Percentiles rank a stretch among this genome's conserved stretches.
These are phyloP conservation scores for Trametopsis cervina DNA, from an alignment of 768 basidiomycete genomes.

Conservation along the genomic window DNA sequence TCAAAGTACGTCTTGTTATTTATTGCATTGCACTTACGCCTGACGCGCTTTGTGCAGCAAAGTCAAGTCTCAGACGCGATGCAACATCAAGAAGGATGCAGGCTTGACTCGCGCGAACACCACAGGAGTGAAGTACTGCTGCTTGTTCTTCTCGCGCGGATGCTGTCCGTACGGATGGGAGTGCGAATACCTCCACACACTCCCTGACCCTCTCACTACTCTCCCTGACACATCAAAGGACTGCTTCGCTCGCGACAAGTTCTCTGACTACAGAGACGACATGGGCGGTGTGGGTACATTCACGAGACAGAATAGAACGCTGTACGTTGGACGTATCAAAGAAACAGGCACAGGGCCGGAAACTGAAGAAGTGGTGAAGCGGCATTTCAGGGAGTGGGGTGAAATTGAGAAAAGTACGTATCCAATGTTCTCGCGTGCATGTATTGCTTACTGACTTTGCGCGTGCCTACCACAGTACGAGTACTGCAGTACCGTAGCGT, in stretches of 20 bases:
- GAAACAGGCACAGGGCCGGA: constrained; percentile 85
- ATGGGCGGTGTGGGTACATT: constrained; percentile 99
- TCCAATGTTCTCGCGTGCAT: constrained; percentile 5
- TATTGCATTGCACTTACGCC: not conserved
- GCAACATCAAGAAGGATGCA: constrained; percentile 79
- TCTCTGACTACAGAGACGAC: constrained; percentile 95
- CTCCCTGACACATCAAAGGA: constrained; percentile 92
- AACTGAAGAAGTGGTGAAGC: constrained; percentile 82
- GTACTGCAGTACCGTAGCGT: constrained; percentile 92
- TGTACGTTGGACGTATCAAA: constrained; percentile 92
- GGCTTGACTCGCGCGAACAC: constrained; percentile 95
- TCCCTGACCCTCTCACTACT: constrained; percentile 63
- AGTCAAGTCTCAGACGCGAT: constrained; percentile 90
- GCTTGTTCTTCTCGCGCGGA: constrained; percentile 92
- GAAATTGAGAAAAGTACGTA: constrained; percentile 83
- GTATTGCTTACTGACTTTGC: constrained; percentile 17
- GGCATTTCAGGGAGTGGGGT: constrained; percentile 97
- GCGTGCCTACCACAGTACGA: constrained; percentile 45
- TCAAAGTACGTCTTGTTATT: constrained; percentile 61
- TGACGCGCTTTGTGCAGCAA: constrained; percentile 46
- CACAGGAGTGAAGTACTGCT: constrained; percentile 86
- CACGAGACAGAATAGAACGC: constrained; percentile 85
- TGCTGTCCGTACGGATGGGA: constrained; percentile 99
- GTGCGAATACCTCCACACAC: constrained; percentile 90
- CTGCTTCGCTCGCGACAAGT: constrained; percentile 96